Conservation (phyloP, 306 rosid genomes). For the Prunus mume region DNA sequence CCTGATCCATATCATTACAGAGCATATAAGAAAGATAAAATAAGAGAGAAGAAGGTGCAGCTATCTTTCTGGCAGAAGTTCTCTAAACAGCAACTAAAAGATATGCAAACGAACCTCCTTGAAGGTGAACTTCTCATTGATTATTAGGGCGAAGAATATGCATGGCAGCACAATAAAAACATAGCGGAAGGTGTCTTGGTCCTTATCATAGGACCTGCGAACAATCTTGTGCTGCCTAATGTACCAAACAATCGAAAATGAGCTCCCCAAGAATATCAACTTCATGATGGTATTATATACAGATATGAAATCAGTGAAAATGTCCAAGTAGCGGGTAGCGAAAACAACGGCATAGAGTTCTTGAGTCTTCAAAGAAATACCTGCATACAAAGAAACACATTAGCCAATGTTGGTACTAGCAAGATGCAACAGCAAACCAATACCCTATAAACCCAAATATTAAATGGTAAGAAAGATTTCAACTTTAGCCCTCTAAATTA, state of each 20-base stretch:
- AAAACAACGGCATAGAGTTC: conserved; percentile 88
- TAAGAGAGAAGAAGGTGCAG: neutral
- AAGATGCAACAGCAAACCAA: neutral
- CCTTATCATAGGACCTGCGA: conserved; percentile 83
- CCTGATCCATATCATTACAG: conserved; percentile 39
- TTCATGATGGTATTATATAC: conserved; percentile 75
- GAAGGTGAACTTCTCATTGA: conserved; percentile 71
- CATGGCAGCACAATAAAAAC: conserved; percentile 65
- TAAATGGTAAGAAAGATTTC: neutral
- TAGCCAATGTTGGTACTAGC: neutral
- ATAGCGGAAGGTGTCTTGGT: conserved; percentile 89
- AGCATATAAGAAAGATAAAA: conserved; percentile 15
- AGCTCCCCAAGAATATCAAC: conserved; percentile 85
- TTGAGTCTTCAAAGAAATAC: conserved; percentile 88
- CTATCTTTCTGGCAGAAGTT: neutral
- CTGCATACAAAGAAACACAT: conserved; percentile 37
- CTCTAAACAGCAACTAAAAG: neutral
- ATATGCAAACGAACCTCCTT: conserved; percentile 52
- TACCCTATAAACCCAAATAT: neutral
- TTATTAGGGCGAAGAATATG: conserved; percentile 60
- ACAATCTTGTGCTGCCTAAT: conserved; percentile 81
- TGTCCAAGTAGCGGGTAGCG: conserved; percentile 80
- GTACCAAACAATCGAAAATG: conserved; percentile 90
- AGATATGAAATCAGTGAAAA: conserved; percentile 57
- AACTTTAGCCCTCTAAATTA: neutral